A percentile compares a stretch with the other conserved stretches of the same genome.
Conservation (phyloP, 805 yeast genomes). For the Nakazawaea ernobii region DNA sequence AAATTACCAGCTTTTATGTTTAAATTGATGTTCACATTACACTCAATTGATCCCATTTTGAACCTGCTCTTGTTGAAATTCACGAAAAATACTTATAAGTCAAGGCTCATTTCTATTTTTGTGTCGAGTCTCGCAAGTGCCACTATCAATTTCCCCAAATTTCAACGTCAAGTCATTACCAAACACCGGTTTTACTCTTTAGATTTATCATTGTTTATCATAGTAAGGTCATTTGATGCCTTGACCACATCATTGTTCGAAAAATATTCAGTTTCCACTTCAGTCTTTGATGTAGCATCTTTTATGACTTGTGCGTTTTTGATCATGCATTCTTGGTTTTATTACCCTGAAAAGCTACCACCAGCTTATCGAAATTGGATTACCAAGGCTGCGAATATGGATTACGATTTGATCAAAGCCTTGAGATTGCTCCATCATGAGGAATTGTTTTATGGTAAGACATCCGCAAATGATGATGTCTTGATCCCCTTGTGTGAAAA, state of each 20-base stretch:
- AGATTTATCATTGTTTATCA: constrained; percentile 31
- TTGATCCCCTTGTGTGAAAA: constrained; percentile 27
- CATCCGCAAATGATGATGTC: constrained; percentile 22
- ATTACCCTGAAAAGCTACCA: constrained; percentile 32
- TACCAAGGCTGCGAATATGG: constrained; percentile 44
- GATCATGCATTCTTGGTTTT: constrained; percentile 35
- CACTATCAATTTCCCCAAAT: constrained; percentile 24
- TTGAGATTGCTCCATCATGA: constrained; percentile 28
- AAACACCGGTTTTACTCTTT: constrained; percentile 28
- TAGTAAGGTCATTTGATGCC: constrained; percentile 32
- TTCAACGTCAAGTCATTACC: constrained; percentile 25
- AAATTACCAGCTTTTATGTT: constrained; percentile 33
- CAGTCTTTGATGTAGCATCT: constrained; percentile 22
- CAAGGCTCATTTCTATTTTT: constrained; percentile 21
- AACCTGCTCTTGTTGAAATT: constrained; percentile 5
- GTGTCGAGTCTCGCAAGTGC: constrained; percentile 26
- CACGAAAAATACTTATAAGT: neutral
- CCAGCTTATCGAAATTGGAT: constrained; percentile 41
- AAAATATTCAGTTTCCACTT: constrained; percentile 8
- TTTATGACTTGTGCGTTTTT: constrained; percentile 26
- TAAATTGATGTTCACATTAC: constrained; percentile 26
- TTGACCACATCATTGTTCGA: constrained; percentile 20
- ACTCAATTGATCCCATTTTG: constrained; percentile 24
- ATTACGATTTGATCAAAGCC: constrained; percentile 29
- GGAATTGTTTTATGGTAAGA: constrained; percentile 30